These are phyloP conservation scores for Penicillium hesseltinei DNA, from an alignment of 2,329 filamentous ascomycete species.

Conservation along the genomic window DNA sequence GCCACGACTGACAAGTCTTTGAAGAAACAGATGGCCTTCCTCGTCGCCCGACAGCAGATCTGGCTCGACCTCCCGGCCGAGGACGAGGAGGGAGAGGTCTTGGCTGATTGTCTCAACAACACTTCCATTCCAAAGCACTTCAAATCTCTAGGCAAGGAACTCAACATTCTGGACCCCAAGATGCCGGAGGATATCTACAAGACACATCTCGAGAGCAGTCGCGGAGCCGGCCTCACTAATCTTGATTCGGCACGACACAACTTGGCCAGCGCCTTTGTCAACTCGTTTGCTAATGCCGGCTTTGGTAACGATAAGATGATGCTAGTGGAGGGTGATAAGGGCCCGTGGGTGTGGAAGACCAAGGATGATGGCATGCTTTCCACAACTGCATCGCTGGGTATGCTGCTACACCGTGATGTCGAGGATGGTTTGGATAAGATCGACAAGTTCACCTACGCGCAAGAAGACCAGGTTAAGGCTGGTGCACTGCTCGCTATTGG, in stretches of 20 bases:
- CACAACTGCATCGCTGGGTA: constrained; percentile 88
- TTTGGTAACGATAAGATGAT: constrained; percentile 98
- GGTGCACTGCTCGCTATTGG: constrained; percentile 91
- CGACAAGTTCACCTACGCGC: constrained; percentile 85
- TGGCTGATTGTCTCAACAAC: constrained; percentile 83
- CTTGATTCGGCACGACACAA: constrained; percentile 95
- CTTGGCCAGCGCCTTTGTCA: constrained; percentile 91
- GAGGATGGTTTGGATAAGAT: constrained; percentile 90
- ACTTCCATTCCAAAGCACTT: constrained; percentile 86
- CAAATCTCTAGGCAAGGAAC: constrained; percentile 88
- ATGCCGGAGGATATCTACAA: constrained; percentile 99
- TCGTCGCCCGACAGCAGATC: constrained; percentile 89
- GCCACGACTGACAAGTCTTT: constrained; percentile 76
- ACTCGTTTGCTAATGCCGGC: constrained; percentile 93
- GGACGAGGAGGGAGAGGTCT: constrained; percentile 66
- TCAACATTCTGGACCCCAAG: constrained; percentile 96
- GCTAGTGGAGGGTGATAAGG: constrained; percentile 83
- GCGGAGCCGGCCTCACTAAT: constrained; percentile 89
- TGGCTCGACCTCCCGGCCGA: constrained; percentile 67
- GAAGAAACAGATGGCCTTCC: constrained; percentile 90
- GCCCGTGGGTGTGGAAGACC: constrained; percentile 98
- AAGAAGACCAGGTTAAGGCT: constrained; percentile 81
- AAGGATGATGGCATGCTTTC: constrained; percentile 98
- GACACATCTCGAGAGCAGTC: constrained; percentile 92
- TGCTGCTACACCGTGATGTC: constrained; percentile 89